Base-by-base conservation (phyloP, 176 grass and related monocot species). In the Carex myosuroides region DNA sequence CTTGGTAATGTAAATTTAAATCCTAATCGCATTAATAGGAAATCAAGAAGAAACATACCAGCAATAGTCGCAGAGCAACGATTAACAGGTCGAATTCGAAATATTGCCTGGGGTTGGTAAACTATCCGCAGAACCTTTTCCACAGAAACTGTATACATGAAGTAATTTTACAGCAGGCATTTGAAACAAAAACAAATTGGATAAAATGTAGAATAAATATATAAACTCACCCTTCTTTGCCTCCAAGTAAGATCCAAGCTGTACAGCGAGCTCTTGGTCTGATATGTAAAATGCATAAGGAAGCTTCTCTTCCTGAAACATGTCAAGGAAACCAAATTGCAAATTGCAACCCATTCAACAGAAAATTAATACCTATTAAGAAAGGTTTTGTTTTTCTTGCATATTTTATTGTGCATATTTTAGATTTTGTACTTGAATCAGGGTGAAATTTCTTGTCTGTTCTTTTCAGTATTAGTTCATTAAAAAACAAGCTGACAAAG, bases 201-300 rank as follows among this genome's bases (percentile, higher is more conserved):
- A 22, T 52, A 65, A 65, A 66, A 48, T 64, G 22, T 30, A 5
- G 42, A 24, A 60, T 26, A 12, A 39, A 69, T 41, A 69, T 32
- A 69, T 24, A 18, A 17, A 72, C 82, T 48, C 70, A 95, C 95
- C 95, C 18, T 98, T 95, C 8, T 92, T 93, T 64, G 93, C 89
- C 13, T 88, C 86, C 86, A 98, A 90, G 87, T 89, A 98, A 59
- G 91, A 66, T 32, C 88, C 89, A 69, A 98, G 91, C 62, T 93
- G 87, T 55, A 92, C 22, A 30, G 83, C 82, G 56, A 98, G 96
- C 75, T 95, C 96, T 80, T 98, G 89, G 44, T 98, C 92, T 55
- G 86, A 94, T 18, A 98, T 86, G 88, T 98, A 98, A 69, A 98
- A 98, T 70, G 89, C 85, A 69, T 98, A 98, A 8, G 96, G 96